Conservation (phyloP, 2,329 filamentous ascomycete species). For the Orbilia ellipsospora region DNA sequence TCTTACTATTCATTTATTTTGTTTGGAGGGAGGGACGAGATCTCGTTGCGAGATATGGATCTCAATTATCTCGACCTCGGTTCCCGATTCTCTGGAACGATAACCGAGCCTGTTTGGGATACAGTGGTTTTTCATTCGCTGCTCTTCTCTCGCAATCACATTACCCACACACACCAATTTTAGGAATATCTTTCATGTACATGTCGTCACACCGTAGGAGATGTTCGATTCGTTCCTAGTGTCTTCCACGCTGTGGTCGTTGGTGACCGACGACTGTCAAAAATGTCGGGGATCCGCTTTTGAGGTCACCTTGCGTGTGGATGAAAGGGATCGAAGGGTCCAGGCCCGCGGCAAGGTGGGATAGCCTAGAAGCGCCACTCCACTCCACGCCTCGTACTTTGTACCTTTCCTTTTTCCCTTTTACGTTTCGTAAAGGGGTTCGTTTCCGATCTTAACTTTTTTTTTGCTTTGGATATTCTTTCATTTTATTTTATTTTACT, state of each 20-base stretch:
- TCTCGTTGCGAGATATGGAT: constrained; percentile 7
- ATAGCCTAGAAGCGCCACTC: constrained; percentile 37
- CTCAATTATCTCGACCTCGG: constrained; percentile 1
- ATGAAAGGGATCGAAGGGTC: not conserved
- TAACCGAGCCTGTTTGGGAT: constrained; percentile 4
- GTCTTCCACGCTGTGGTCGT: constrained; percentile 24
- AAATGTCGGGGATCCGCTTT: constrained; percentile 7
- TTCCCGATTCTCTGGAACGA: constrained; percentile 16
- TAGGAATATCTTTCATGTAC: constrained; percentile 10
- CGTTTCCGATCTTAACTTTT: not conserved
- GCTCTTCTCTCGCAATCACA: not conserved
- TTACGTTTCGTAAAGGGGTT: not conserved
- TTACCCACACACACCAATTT: not conserved
- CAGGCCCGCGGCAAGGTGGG: constrained; percentile 38
- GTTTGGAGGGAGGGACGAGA: not conserved
- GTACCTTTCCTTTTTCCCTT: constrained; percentile 9
- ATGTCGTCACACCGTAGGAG: constrained; percentile 43
- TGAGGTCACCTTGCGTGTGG: no score
- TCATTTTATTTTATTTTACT: constrained; percentile 1
- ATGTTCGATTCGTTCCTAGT: constrained; percentile 9
- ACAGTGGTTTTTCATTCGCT: not conserved
- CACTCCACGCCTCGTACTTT: not conserved
- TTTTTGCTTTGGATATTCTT: not conserved
- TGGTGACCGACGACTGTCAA: constrained; percentile 8
- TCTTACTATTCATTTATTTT: not conserved